Percentiles rank a stretch among this genome's conserved stretches.
Conservation (phyloP, 2,329 filamentous ascomycete species). For the Bisporella sp. region DNA sequence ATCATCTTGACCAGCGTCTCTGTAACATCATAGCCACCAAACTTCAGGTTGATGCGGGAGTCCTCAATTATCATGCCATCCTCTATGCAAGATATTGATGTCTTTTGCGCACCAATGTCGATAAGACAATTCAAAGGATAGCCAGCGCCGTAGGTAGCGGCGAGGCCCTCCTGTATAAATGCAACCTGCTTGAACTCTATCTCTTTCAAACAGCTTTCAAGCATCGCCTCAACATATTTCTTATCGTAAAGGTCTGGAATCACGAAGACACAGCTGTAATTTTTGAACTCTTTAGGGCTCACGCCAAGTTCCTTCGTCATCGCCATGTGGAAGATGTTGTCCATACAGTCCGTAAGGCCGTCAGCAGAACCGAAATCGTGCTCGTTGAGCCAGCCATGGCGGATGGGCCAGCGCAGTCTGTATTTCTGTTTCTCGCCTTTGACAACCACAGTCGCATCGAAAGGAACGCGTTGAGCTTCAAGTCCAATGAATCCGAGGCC, state of each 20-base stretch:
- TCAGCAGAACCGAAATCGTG: slow-evolving; percentile 76
- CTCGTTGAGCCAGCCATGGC: slow-evolving; percentile 83
- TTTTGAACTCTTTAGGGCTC: slow-evolving; percentile 72
- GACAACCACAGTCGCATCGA: slow-evolving; percentile 51
- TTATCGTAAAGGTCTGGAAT: slow-evolving; percentile 97
- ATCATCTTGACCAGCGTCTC: slow-evolving; percentile 97
- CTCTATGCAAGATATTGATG: slow-evolving; percentile 92
- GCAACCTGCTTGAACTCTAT: slow-evolving; percentile 85
- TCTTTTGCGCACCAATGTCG: slow-evolving; percentile 95
- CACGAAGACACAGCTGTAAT: slow-evolving; percentile 95
- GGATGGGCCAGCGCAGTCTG: slow-evolving; percentile 88
- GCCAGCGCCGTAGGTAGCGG: slow-evolving; percentile 89
- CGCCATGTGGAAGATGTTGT: slow-evolving; percentile 78
- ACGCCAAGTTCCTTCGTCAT: slow-evolving; percentile 80
- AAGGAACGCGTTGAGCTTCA: slow-evolving; percentile 78
- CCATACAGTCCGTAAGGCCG: slow-evolving; percentile 79
- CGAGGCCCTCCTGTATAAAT: slow-evolving; percentile 94
- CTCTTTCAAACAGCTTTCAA: slow-evolving; percentile 81
- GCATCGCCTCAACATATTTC: slow-evolving; percentile 74
- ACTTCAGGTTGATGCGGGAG: slow-evolving; percentile 91
- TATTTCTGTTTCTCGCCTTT: slow-evolving; percentile 67
- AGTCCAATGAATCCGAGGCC: slow-evolving; percentile 73
- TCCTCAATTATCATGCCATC: slow-evolving; percentile 94
- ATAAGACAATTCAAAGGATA: slow-evolving; percentile 93
- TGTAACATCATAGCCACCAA: slow-evolving; percentile 85